A percentile compares a stretch with the other conserved stretches of the same genome.
These are phyloP conservation scores for Pleurotus djamor DNA, from an alignment of 768 basidiomycete species.

Conservation along the genomic window DNA sequence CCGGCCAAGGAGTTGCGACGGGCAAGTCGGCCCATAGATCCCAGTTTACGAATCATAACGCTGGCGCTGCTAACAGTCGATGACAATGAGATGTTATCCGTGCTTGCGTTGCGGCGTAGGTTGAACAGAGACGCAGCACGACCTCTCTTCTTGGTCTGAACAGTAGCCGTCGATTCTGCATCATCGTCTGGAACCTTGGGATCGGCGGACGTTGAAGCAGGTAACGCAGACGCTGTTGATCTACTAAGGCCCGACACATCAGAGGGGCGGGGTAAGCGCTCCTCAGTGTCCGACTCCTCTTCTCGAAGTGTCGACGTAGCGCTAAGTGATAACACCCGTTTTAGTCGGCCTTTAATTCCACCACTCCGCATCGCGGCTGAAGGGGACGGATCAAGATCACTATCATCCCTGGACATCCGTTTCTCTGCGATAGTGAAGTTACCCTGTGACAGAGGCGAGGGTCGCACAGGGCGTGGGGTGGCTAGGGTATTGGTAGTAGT, in stretches of 20 bases:
- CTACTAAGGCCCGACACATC: neutral
- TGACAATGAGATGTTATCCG: slow-evolving; percentile 93
- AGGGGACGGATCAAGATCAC: slow-evolving; percentile 58
- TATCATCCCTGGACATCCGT: slow-evolving; percentile 78
- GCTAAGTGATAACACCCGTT: slow-evolving; percentile 71
- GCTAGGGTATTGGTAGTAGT: slow-evolving; percentile 20
- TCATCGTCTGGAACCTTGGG: slow-evolving; percentile 29
- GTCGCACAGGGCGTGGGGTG: slow-evolving; percentile 42
- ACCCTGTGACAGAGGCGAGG: slow-evolving; percentile 72
- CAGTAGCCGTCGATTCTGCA: slow-evolving; percentile 39
- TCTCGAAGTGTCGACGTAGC: slow-evolving; percentile 56
- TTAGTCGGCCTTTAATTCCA: slow-evolving; percentile 76
- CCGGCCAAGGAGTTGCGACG: slow-evolving; percentile 86
- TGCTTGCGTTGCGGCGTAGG: slow-evolving; percentile 81
- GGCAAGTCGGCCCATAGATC: slow-evolving; percentile 86
- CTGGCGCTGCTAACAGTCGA: slow-evolving; percentile 94
- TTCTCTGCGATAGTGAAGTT: slow-evolving; percentile 63
- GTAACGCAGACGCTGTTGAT: neutral
- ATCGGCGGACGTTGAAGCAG: neutral
- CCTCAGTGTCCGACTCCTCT: slow-evolving; percentile 46
- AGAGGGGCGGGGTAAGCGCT: slow-evolving; percentile 9
- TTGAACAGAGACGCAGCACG: slow-evolving; percentile 83
- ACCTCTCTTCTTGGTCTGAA: slow-evolving; percentile 66
- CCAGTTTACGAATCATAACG: slow-evolving; percentile 95
- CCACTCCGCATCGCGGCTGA: slow-evolving; percentile 46